Conservation (phyloP, 352 stramenopile species). For the Phytophthora pistaciae region DNA sequence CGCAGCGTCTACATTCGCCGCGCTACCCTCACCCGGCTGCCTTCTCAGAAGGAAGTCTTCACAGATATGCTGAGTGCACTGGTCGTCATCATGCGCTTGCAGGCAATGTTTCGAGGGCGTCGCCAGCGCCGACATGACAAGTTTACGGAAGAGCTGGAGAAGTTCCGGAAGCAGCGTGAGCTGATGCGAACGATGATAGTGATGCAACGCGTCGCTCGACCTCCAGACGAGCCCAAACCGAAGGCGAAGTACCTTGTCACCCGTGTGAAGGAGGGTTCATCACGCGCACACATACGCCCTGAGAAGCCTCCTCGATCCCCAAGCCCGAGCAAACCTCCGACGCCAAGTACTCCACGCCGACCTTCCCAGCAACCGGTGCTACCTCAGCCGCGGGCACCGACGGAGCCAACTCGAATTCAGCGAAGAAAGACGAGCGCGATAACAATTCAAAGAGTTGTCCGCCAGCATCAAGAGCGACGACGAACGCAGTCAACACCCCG, state of each 20-base stretch:
- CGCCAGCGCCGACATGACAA: constrained; percentile 36
- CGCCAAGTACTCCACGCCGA: neutral
- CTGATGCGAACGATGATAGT: constrained; percentile 35
- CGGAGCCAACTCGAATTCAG: constrained; percentile 7
- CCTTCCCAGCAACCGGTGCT: constrained; percentile 1
- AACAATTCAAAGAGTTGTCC: constrained; percentile 53
- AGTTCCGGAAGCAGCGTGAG: constrained; percentile 39
- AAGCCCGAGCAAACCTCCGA: constrained; percentile 3
- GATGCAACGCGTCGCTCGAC: constrained; percentile 33
- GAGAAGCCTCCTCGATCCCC: constrained; percentile 7
- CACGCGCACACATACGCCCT: constrained; percentile 11
- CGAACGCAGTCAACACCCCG: constrained; percentile 15
- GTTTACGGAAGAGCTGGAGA: constrained; percentile 41
- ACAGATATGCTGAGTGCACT: constrained; percentile 33
- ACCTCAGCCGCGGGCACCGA: neutral
- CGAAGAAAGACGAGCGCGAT: constrained; percentile 36
- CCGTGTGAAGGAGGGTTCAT: constrained; percentile 2
- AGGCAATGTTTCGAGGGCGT: constrained; percentile 46
- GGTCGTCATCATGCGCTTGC: constrained; percentile 38
- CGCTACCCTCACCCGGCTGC: constrained; percentile 13
- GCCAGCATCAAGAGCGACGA: constrained; percentile 37
- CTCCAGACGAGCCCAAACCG: constrained; percentile 15
- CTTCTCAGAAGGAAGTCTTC: constrained; percentile 1
- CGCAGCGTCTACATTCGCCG: constrained; percentile 12
- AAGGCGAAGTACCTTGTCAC: constrained; percentile 1